Evolutionary conservation across 257 asterid genomes (phyloP).

Genomic region (Nicotiana noctiflora): DNA sequence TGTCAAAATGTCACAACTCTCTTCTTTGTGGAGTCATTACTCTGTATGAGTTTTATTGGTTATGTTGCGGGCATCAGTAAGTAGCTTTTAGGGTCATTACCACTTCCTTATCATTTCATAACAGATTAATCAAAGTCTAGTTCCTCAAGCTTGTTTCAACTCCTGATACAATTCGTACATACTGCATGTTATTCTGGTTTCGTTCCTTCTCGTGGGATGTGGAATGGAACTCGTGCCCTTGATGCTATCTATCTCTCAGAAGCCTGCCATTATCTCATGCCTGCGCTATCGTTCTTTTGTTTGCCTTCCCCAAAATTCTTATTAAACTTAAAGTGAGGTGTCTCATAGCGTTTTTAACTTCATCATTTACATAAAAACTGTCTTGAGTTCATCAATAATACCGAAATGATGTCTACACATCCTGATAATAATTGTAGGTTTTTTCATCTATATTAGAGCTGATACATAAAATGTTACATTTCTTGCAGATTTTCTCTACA

Average conservation of each 20-base stretch:
- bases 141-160: background rate
- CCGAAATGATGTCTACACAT: background rate
- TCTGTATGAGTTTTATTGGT: background rate
- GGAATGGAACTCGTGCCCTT: background rate
- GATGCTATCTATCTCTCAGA: background rate
- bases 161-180: background rate
- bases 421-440: background rate
- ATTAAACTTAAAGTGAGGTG: background rate
- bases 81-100: background rate
- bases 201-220: background rate
- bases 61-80: background rate
- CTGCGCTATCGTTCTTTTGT: background rate
- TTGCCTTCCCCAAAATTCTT: background rate
- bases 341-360: background rate
- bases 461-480: background rate
- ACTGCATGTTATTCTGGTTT: background rate
- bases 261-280: background rate
- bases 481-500: conserved; percentile 35
- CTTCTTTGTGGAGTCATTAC: background rate
- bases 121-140: background rate
- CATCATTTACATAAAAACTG: background rate
- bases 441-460: background rate
- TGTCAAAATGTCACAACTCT: background rate
- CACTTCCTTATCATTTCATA: background rate
- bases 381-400: background rate